Evolutionary conservation across 495 filamentous ascomycete species (phyloP).

Genomic region (Jackrogersella multiformis): DNA sequence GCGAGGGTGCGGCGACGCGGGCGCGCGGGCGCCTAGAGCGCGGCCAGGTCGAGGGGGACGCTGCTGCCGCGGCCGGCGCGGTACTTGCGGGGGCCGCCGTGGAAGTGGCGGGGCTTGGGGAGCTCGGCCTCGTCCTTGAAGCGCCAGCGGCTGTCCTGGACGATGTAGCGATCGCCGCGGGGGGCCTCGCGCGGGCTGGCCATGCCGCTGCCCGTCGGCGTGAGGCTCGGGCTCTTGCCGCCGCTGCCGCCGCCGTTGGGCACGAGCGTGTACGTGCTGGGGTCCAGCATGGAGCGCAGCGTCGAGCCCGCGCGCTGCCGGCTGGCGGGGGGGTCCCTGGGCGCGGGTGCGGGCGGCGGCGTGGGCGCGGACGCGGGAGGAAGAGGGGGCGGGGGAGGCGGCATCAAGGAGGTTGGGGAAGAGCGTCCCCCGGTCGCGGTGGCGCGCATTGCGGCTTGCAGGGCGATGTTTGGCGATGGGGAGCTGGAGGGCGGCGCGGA

Average conservation of each 20-base stretch:
- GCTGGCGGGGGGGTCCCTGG: constrained; percentile 42
- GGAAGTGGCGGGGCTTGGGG: constrained; percentile 84
- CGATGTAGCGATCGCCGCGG: constrained; percentile 60
- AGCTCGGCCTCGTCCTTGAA: constrained; percentile 84
- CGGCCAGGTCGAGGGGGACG: constrained; percentile 85
- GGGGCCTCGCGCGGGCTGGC: constrained; percentile 47
- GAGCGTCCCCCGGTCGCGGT: constrained; percentile 56
- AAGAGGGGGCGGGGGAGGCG: constrained; percentile 52
- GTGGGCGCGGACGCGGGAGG: constrained; percentile 52
- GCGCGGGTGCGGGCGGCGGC: constrained; percentile 43
- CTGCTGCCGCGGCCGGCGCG: constrained; percentile 91
- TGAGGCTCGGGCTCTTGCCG: constrained; percentile 55
- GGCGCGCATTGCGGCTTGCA: constrained; percentile 61
- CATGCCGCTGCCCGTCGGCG: constrained; percentile 42
- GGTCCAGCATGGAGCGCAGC: constrained; percentile 68
- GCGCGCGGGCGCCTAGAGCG: constrained; percentile 44
- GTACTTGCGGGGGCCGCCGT: constrained; percentile 76
- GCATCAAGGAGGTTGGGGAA: constrained; percentile 52
- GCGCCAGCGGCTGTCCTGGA: constrained; percentile 86
- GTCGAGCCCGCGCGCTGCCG: constrained; percentile 44
- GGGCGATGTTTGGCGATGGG: constrained; percentile 55
- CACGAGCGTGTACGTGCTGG: constrained; percentile 78
- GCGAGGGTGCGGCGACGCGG: background rate
- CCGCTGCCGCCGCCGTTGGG: constrained; percentile 58
- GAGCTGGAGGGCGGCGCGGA: constrained; percentile 50